A percentile compares a stretch with the other conserved stretches of the same genome.
Conservation (phyloP, 345 rosid species). For the Lepidium sativum region DNA sequence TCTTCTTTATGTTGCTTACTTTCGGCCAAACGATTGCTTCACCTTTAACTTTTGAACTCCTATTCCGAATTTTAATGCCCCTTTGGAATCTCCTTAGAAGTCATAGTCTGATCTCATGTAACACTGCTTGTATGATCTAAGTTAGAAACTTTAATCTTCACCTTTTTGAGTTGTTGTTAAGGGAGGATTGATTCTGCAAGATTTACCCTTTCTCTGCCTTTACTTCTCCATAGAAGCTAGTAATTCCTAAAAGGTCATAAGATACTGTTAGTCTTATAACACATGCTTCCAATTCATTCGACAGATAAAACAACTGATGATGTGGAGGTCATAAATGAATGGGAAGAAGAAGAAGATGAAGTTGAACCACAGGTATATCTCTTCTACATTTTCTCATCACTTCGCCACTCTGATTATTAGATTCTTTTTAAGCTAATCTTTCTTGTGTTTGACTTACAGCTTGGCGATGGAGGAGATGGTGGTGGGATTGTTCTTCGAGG, state of each 20-base stretch:
- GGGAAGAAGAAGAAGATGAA: conserved; percentile 75
- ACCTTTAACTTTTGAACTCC: neutral
- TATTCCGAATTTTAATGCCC: neutral
- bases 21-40: neutral
- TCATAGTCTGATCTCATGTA: neutral
- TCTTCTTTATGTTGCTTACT: neutral
- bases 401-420: conserved; percentile 8
- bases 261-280: neutral
- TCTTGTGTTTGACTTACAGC: conserved; percentile 26
- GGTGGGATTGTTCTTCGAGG: conserved; percentile 73
- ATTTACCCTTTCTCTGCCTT: neutral
- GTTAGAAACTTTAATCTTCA: neutral
- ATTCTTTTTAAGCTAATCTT: neutral
- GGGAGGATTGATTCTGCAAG: neutral
- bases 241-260: neutral
- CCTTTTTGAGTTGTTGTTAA: neutral
- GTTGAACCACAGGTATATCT: conserved; percentile 45
- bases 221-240: neutral
- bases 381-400: neutral
- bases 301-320: conserved; percentile 47
- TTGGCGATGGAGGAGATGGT: conserved; percentile 87
- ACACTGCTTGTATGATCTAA: neutral
- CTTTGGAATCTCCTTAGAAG: neutral
- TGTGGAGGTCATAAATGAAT: conserved; percentile 46
- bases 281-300: neutral